Evolutionary conservation across 768 basidiomycete genomes (phyloP), one percentile per base, ranked within the genome.

Genomic region (Lactarius psammicola): DNA sequence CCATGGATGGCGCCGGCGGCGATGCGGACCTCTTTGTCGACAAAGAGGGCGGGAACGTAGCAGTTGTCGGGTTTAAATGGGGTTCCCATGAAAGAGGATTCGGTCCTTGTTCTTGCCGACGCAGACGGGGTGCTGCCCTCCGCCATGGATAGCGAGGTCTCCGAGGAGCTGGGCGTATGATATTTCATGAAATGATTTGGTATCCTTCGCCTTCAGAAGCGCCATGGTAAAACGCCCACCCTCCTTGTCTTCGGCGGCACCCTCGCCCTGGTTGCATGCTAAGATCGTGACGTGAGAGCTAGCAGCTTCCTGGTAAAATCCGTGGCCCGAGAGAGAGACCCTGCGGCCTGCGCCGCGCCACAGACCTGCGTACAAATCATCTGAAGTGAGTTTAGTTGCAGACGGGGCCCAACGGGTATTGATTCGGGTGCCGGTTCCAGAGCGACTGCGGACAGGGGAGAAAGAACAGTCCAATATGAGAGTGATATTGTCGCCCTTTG

Each of bases 401-500:
- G 86, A 81, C n/a, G 82, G 81, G 8, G 87, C 87, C 79, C 81
- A 88, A 51, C 88, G 84, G 59, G 81, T 79, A 60, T 78, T 76
- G 42, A 77, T 80, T 34, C 85, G 80, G 66, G 81, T 77, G 33
- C 78, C 78, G n/a, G 75, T 71, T 18, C 79, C 77, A 38, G 74
- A 73, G 3, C 74, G 75, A 20, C 78, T 75, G 56, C 79, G 70
- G 15, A 81, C 76, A 7, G 75, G 74, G 11, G 83, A 79, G 75
- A 88, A 88, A 70, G 85, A 88, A 69, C 84, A 81, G 73, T 89
- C 88, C 28, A 89, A 77, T 62, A 89, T 80, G 63, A 89, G 73
- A 1, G 87, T 86, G 74, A 90, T 84, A 65, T 90, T 90, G 73
- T 89, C 78, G 34, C 88, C 88, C 70, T 89, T 90, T 54, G 75